Conservation (phyloP, 768 basidiomycete species). For the Phaeotremella skinneri region DNA sequence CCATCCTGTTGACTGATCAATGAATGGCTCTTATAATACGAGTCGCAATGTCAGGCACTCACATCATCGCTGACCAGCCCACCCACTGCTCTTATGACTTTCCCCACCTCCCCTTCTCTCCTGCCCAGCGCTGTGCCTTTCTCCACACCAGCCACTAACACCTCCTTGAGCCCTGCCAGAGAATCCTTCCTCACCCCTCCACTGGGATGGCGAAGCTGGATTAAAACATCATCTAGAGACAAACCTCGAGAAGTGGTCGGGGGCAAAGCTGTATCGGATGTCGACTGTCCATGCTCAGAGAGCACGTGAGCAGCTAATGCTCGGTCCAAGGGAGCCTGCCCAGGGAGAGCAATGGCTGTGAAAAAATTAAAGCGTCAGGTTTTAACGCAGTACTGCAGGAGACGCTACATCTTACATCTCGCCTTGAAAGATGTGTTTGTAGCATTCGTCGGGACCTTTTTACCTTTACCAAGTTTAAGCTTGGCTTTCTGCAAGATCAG, state of each 20-base stretch:
- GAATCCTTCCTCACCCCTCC: slow-evolving; percentile 70
- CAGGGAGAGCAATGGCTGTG: slow-evolving; percentile 82
- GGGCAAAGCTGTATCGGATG: slow-evolving; percentile 55
- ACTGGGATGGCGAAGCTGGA: slow-evolving; percentile 80
- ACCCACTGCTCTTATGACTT: slow-evolving; percentile 43
- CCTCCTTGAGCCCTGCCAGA: slow-evolving; percentile 44
- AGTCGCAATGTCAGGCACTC: slow-evolving; percentile 32
- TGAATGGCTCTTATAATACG: not conserved
- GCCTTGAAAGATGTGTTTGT: slow-evolving; percentile 96
- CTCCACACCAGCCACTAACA: slow-evolving; percentile 22
- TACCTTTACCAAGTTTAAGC: slow-evolving; percentile 94
- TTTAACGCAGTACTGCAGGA: not conserved
- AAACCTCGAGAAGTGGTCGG: slow-evolving; percentile 76
- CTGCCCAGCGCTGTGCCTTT: slow-evolving; percentile 17
- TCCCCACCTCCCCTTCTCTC: slow-evolving; percentile 40
- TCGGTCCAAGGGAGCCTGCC: slow-evolving; percentile 60
- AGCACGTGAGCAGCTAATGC: slow-evolving; percentile 37
- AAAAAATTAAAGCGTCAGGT: not conserved
- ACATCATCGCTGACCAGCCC: slow-evolving; percentile 82
- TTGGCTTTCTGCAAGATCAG: slow-evolving; percentile 74
- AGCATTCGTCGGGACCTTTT: slow-evolving; percentile 73
- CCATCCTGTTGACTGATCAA: slow-evolving; percentile 61
- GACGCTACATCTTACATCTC: slow-evolving; percentile 64
- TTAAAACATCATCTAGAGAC: slow-evolving; percentile 70
- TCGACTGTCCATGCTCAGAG: slow-evolving; percentile 45